Conservation (phyloP, 2,329 filamentous ascomycete genomes). For the Didymella exigua region DNA sequence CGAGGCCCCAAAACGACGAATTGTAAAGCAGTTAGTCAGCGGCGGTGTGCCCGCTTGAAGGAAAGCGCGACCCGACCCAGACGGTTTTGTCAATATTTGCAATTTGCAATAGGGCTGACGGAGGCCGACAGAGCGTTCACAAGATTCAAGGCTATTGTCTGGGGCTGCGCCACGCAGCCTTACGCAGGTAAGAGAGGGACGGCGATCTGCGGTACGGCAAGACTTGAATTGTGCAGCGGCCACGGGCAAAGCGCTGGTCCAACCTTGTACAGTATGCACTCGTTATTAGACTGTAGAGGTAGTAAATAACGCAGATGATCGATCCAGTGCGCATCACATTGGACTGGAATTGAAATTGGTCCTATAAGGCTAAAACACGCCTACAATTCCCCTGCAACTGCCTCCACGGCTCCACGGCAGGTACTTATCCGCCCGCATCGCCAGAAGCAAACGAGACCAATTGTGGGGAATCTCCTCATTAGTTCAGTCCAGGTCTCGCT, state of each 20-base stretch:
- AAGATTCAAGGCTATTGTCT: conserved; percentile 1
- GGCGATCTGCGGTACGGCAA: conserved; percentile 6
- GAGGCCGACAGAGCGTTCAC: conserved; percentile 5
- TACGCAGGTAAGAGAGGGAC: conserved; percentile 4
- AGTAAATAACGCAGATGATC: conserved; percentile 17
- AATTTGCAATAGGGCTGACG: conserved; percentile 16
- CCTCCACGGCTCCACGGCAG: conserved; percentile 9
- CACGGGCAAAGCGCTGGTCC: neutral
- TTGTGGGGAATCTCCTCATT: neutral
- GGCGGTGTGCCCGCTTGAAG: conserved; percentile 16
- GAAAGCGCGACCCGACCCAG: conserved; percentile 10
- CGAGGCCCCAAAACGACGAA: conserved; percentile 23
- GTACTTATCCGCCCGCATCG: conserved; percentile 6
- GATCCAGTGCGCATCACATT: conserved; percentile 3
- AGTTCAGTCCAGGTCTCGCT: conserved; percentile 5
- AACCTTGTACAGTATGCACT: neutral
- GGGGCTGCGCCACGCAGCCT: conserved; percentile 10
- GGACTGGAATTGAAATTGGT: conserved; percentile 7
- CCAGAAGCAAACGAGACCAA: conserved; percentile 1
- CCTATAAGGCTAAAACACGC: conserved; percentile 10
- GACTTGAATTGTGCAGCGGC: conserved; percentile 1
- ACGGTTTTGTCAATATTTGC: conserved; percentile 2
- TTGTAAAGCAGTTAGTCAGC: conserved; percentile 21
- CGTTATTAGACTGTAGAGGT: conserved; percentile 3
- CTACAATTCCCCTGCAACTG: neutral